Evolutionary conservation across 2,329 filamentous ascomycete genomes (phyloP).

Genomic region (Beauveria sp.): DNA sequence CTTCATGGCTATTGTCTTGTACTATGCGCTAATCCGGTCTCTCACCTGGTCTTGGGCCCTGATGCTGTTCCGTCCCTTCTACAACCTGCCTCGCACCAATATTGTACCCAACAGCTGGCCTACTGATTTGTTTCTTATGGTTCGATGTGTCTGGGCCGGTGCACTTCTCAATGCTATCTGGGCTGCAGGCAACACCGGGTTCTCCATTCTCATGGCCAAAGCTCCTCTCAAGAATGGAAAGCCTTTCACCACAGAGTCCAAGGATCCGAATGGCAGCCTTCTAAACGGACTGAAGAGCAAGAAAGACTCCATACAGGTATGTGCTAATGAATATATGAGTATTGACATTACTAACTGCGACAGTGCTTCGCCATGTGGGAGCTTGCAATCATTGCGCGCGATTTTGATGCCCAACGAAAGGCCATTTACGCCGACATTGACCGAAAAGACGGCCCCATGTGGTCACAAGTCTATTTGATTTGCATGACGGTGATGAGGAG

Average conservation of each 20-base stretch:
- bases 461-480: slow-evolving; percentile 66
- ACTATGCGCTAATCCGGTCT: slow-evolving; percentile 54
- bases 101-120: slow-evolving; percentile 53
- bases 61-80: slow-evolving; percentile 62
- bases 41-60: slow-evolving; percentile 63
- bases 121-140: slow-evolving; percentile 47
- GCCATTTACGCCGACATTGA: slow-evolving; percentile 84
- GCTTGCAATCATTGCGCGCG: slow-evolving; percentile 67
- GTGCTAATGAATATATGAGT: slow-evolving; percentile 15
- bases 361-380: slow-evolving; percentile 82
- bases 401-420: slow-evolving; percentile 67
- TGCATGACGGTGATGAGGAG: slow-evolving; percentile 63
- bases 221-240: slow-evolving; percentile 77
- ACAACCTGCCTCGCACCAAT: slow-evolving; percentile 66
- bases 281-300: slow-evolving; percentile 77
- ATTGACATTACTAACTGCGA: neutral
- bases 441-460: slow-evolving; percentile 69
- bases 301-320: slow-evolving; percentile 66
- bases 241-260: slow-evolving; percentile 76
- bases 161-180: slow-evolving; percentile 64
- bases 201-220: slow-evolving; percentile 72
- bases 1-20: slow-evolving; percentile 46
- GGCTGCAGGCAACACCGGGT: slow-evolving; percentile 68
- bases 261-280: slow-evolving; percentile 85
- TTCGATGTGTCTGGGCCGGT: slow-evolving; percentile 53